phyloP scores from a whole-genome alignment of 2,329 filamentous ascomycete genomes.

The Penicillium glabrum region DNA sequence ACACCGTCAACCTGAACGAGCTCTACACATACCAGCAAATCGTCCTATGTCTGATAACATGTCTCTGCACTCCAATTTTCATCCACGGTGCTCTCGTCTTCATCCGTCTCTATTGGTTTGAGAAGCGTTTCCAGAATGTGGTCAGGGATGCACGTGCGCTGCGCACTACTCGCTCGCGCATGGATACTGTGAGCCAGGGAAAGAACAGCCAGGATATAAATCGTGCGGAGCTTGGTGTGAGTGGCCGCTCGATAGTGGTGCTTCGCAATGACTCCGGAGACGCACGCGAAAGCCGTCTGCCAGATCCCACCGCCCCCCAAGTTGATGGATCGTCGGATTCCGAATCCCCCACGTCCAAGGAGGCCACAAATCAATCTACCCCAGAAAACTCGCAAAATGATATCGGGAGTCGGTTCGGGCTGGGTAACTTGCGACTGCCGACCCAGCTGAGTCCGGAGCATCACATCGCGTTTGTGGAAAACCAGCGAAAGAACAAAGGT shows the following conservation, averaged over 20 bases:
- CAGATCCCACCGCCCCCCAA: conserved; percentile 18
- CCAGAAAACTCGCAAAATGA: conserved; percentile 14
- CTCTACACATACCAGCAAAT: conserved; percentile 73
- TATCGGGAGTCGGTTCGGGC: conserved; percentile 47
- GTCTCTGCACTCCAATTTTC: conserved; percentile 78
- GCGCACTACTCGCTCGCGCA: conserved; percentile 65
- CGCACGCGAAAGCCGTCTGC: conserved; percentile 22
- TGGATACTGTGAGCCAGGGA: conserved; percentile 49
- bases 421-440: conserved; percentile 55
- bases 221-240: conserved; percentile 40
- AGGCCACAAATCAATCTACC: conserved; percentile 18
- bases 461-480: conserved; percentile 84
- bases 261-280: conserved; percentile 34
- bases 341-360: conserved; percentile 21
- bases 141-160: conserved; percentile 69
- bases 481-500: conserved; percentile 73
- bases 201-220: conserved; percentile 40
- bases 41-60: conserved; percentile 68
- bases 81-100: conserved; percentile 87
- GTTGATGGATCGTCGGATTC: conserved; percentile 27
- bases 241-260: conserved; percentile 39
- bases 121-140: conserved; percentile 87
- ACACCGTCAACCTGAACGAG: conserved; percentile 68
- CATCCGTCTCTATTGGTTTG: conserved; percentile 94
- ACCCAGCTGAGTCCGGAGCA: conserved; percentile 63